A percentile compares a stretch with the other conserved stretches of the same genome.
Evolutionary conservation across 2,329 filamentous ascomycete species (phyloP).

Genomic region (Alternaria sp.): DNA sequence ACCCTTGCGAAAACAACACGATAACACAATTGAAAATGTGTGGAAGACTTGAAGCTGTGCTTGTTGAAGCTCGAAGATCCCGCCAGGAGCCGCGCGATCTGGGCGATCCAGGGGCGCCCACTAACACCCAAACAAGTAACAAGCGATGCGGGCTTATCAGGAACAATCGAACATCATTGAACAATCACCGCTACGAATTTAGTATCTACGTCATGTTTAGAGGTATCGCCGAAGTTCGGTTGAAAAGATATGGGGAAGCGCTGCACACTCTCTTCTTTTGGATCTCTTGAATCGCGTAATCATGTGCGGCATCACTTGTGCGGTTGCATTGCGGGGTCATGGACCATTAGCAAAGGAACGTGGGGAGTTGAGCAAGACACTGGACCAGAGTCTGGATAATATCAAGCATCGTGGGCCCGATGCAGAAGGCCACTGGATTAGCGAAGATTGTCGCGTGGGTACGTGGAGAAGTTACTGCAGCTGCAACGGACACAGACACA

Average conservation of each 20-base stretch:
- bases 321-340: conserved; percentile 23
- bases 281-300: not conserved
- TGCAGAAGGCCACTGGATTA: conserved; percentile 57
- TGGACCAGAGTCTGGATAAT: conserved; percentile 24
- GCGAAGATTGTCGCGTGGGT: conserved; percentile 55
- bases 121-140: conserved; percentile 15
- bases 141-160: conserved; percentile 14
- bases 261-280: not conserved
- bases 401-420: conserved; percentile 59
- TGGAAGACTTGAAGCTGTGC: conserved; percentile 1
- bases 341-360: conserved; percentile 11
- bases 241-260: not conserved
- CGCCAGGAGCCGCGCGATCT: conserved; percentile 6
- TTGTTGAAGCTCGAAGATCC: not conserved
- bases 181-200: not conserved
- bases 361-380: conserved; percentile 12
- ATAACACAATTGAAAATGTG: conserved; percentile 5
- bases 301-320: conserved; percentile 29
- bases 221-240: not conserved
- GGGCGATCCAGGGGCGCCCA: conserved; percentile 1
- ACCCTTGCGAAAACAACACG: not conserved
- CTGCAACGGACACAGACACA: not conserved
- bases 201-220: conserved; percentile 8
- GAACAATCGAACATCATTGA: conserved; percentile 5
- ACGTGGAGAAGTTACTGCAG: conserved; percentile 12